Base-by-base conservation (phyloP, 2,329 filamentous ascomycete genomes). In the Penicillium paneum region DNA sequence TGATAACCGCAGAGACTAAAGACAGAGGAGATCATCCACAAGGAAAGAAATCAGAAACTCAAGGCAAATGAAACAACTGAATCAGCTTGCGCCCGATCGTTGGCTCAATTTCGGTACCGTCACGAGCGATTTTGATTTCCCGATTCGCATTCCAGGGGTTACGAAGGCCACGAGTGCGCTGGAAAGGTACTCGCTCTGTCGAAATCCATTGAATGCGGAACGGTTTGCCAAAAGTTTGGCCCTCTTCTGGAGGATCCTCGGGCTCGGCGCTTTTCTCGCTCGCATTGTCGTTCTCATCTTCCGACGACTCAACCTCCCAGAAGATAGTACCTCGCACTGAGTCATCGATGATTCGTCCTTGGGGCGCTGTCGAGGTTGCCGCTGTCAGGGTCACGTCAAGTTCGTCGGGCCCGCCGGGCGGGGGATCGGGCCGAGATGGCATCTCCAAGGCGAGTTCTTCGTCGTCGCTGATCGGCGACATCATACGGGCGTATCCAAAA, bases 81-180 rank as follows among this genome's bases (percentile, higher is more conserved):
- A 95, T 79, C 50, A 97, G 76, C 64, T 84, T 84, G 64, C 85
- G 84, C 5, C 92, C 93, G 40, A 96, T 83, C 29, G 80, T 83
- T 28, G 92, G 89, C 72, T 97, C 93, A 49, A 97, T 78, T 71
- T 97, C 93, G 0, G 93, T 97, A 2, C 93, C 93, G 66, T 97
- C 93, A 65, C 93, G 83, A 24, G 93, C 93, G 68, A 97, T 96
- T 74, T 97, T 97, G 58, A 97, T 90, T 69, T 97, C 93, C 49
- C 93, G 81, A 67, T 97, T 96, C 5, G 90, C 89, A 71, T 97
- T 97, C 90, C 91, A 96, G 0, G 91, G 89, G 69, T 97, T 97
- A 32, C 92, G 83, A 52, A 97, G 75, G 0, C 93, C 92, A 59
- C 91, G 80, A 0, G 92, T 96, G 40, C 89, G 84, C 71, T 94